Evolutionary conservation across 1,139 yeast species (phyloP).

Genomic region (Lipomyces yarrowii): DNA sequence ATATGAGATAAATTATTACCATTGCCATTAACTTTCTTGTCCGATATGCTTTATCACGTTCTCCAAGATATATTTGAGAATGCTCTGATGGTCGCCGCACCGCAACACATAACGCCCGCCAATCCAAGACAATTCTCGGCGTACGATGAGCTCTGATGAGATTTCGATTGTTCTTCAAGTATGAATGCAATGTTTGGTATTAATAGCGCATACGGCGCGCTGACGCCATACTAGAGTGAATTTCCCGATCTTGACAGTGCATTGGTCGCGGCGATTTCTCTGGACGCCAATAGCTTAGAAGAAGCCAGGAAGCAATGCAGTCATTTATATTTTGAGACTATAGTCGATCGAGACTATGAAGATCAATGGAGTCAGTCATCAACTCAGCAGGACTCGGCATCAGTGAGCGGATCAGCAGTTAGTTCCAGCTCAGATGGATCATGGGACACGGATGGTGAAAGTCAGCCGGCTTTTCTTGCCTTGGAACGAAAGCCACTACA

Average conservation of each 20-base stretch:
- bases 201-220: not conserved
- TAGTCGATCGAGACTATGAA: conserved; percentile 19
- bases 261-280: conserved; percentile 20
- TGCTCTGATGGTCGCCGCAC: not conserved
- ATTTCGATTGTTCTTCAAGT: not conserved
- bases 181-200: not conserved
- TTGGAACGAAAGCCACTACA: conserved; percentile 10
- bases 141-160: conserved; percentile 5
- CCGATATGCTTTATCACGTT: not conserved
- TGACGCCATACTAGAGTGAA: conserved; percentile 7
- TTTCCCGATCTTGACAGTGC: conserved; percentile 24
- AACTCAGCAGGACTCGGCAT: not conserved
- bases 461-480: not conserved
- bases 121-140: not conserved
- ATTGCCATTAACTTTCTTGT: not conserved
- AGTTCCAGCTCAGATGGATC: not conserved
- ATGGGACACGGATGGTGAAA: not conserved
- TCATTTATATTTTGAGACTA: conserved; percentile 10
- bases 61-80: not conserved
- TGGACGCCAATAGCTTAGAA: conserved; percentile 8
- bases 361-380: not conserved
- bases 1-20: too few species aligned
- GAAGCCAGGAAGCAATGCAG: conserved; percentile 16
- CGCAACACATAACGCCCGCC: not conserved
- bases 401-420: not conserved